A percentile compares a stretch with the other conserved stretches of the same genome.
Conservation (phyloP, 225 moss, liverwort and hornwort species). For the Pseudisothecium myosuroides region DNA sequence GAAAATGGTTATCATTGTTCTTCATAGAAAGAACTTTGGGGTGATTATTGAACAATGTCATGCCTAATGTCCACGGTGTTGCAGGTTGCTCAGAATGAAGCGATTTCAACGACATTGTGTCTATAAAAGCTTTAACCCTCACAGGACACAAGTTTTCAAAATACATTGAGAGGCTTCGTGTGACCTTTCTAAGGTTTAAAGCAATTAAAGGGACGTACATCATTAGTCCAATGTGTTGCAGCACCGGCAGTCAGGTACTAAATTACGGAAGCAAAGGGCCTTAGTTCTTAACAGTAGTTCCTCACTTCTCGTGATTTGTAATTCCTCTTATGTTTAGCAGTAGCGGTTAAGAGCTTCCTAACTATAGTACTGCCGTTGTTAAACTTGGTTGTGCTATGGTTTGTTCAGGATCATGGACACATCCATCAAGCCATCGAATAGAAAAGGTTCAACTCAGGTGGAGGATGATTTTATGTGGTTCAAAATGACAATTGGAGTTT, state of each 20-base stretch:
- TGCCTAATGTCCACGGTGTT: not conserved
- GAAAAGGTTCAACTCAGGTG: not conserved
- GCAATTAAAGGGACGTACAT: slow-evolving; percentile 48
- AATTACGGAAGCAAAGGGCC: not conserved
- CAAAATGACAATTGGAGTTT: not conserved
- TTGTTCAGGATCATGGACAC: not conserved
- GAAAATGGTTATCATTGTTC: not conserved
- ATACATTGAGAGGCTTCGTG: not conserved
- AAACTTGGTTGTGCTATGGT: not conserved
- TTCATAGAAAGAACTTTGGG: not conserved
- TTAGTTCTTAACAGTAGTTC: not conserved
- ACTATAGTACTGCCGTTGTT: not conserved
- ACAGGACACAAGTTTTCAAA: not conserved
- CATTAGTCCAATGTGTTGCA: slow-evolving; percentile 62
- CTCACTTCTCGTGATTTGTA: not conserved
- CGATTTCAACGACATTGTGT: not conserved
- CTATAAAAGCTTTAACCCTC: slow-evolving; percentile 9
- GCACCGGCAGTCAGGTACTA: slow-evolving; percentile 52
- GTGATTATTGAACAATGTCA: not conserved
- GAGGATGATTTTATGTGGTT: not conserved
- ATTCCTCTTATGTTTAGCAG: not conserved
- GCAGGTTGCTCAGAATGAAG: slow-evolving; percentile 20
- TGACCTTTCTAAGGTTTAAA: not conserved
- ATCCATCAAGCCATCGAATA: not conserved
- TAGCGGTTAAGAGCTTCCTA: not conserved